These are phyloP conservation scores for Papiliotrema terrestris DNA, from an alignment of 1,284 basidiomycete genomes.

Conservation along the genomic window DNA sequence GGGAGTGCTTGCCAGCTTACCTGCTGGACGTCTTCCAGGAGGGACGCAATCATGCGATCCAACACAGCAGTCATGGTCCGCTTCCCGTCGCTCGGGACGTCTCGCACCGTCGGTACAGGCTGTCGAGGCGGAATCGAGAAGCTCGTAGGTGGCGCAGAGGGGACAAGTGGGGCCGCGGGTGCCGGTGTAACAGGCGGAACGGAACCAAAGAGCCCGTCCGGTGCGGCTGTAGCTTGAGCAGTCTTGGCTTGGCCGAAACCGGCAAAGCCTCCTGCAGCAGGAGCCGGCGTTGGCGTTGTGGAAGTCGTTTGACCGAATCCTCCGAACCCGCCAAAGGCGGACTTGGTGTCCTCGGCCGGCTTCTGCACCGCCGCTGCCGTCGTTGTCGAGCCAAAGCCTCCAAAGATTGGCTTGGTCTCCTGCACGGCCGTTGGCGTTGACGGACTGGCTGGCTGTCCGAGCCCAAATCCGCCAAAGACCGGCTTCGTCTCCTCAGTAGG, in stretches of 20 bases:
- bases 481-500: background rate
- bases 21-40: constrained; percentile 39
- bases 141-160: background rate
- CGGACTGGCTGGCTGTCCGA: too few species aligned
- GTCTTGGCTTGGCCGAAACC: background rate
- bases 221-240: background rate
- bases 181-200: too few species aligned
- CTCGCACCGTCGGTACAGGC: constrained; percentile 35
- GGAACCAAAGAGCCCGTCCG: background rate
- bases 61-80: constrained; percentile 28
- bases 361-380: background rate
- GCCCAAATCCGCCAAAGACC: background rate
- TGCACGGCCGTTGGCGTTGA: too few species aligned
- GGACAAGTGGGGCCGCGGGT: constrained; percentile 1
- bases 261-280: background rate
- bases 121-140: constrained; percentile 26
- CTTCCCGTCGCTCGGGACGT: constrained; percentile 21
- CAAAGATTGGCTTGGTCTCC: too few species aligned
- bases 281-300: background rate
- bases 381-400: too few species aligned
- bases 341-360: background rate
- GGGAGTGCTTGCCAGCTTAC: constrained; percentile 10
- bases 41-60: constrained; percentile 44
- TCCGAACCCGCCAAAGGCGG: background rate
- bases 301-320: constrained; percentile 4